phyloP scores from a whole-genome alignment of 352 stramenopile species.

The Blastocystis sp. region DNA sequence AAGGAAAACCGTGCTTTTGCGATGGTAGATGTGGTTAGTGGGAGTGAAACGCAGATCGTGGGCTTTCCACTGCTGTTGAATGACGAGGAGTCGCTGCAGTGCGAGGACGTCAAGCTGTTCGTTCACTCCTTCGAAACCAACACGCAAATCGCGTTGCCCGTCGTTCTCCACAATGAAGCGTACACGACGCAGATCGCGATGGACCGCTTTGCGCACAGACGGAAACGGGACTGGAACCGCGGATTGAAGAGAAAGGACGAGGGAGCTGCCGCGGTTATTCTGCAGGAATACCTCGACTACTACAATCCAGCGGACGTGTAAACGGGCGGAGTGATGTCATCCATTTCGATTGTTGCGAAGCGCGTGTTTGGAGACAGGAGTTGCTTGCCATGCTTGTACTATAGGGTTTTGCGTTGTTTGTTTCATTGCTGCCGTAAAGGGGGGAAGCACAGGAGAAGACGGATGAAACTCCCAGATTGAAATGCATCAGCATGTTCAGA shows the following conservation, averaged over 20 bases:
- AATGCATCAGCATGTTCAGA: background rate
- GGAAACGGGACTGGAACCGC: slow-evolving; percentile 27
- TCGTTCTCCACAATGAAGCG: slow-evolving; percentile 42
- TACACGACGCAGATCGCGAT: slow-evolving; percentile 30
- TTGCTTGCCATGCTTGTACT: no score
- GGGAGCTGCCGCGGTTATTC: slow-evolving; percentile 22
- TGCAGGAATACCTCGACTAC: slow-evolving; percentile 25
- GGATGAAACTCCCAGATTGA: background rate
- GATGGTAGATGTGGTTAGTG: background rate
- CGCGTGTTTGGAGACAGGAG: no score
- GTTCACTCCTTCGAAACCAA: slow-evolving; percentile 29
- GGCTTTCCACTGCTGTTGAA: slow-evolving; percentile 17
- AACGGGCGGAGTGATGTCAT: no score
- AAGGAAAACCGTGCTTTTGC: background rate
- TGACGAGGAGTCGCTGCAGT: slow-evolving; percentile 47
- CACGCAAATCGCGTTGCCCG: background rate
- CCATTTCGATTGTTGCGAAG: no score
- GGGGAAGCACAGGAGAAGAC: background rate
- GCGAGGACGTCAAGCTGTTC: slow-evolving; percentile 56
- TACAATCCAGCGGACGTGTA: background rate
- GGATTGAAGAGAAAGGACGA: slow-evolving; percentile 48
- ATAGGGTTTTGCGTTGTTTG: background rate
- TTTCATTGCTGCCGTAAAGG: background rate
- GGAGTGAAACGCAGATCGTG: slow-evolving; percentile 19
- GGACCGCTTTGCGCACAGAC: background rate